Conservation (phyloP, 2,329 filamentous ascomycete genomes). For the Orbilia ellipsospora region DNA sequence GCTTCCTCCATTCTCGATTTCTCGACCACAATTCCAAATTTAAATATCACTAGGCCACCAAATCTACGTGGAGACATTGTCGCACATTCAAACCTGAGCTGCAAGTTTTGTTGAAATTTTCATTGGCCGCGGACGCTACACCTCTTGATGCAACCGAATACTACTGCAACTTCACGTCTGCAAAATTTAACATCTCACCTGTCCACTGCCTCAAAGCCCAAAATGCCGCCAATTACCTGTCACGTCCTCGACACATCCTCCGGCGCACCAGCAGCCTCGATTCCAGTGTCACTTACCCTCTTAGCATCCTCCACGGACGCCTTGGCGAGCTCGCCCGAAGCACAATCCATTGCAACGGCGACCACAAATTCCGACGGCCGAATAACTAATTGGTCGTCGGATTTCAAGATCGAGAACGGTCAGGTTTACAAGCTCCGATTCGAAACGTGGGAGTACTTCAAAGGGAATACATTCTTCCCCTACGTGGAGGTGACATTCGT, state of each 20-base stretch:
- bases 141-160: slow-evolving; percentile 30
- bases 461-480: slow-evolving; percentile 69
- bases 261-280: slow-evolving; percentile 74
- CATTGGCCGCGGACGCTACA: neutral
- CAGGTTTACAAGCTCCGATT: slow-evolving; percentile 74
- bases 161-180: slow-evolving; percentile 56
- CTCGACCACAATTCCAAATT: too few species aligned
- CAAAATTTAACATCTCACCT: slow-evolving; percentile 54
- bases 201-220: slow-evolving; percentile 20
- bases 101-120: too few species aligned
- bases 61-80: too few species aligned
- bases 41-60: too few species aligned
- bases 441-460: slow-evolving; percentile 78
- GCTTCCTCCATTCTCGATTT: too few species aligned
- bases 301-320: slow-evolving; percentile 58
- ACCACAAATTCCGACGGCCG: slow-evolving; percentile 81
- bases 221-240: slow-evolving; percentile 75
- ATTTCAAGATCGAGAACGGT: slow-evolving; percentile 69
- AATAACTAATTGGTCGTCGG: slow-evolving; percentile 75
- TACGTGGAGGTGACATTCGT: slow-evolving; percentile 69
- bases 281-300: slow-evolving; percentile 72
- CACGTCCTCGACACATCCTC: slow-evolving; percentile 85
- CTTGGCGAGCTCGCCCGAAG: slow-evolving; percentile 60
- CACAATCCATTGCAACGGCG: slow-evolving; percentile 67
- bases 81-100: too few species aligned